phyloP scores from a whole-genome alignment of 2,329 filamentous ascomycete genomes.

The Kalmusia sp. region DNA sequence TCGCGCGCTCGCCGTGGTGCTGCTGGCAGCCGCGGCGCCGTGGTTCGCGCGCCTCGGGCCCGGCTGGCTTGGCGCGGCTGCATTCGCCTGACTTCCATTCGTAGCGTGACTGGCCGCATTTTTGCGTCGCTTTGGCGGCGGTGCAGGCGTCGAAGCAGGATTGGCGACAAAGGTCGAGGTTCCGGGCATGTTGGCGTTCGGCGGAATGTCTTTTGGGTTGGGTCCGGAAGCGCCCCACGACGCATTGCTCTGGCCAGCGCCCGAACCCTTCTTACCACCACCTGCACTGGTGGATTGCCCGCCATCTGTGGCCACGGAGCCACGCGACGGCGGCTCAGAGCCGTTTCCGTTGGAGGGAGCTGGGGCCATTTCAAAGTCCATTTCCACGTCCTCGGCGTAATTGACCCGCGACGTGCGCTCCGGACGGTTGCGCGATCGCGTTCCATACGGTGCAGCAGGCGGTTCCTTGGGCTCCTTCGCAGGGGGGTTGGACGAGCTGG shows the following conservation, averaged over 20 bases:
- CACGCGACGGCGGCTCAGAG: conserved; percentile 49
- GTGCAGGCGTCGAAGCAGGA: conserved; percentile 30
- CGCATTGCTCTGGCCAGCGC: conserved; percentile 49
- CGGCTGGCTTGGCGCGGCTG: conserved; percentile 50
- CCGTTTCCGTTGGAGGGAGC: conserved; percentile 65
- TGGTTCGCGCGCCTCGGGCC: conserved; percentile 39
- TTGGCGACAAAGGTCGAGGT: conserved; percentile 65
- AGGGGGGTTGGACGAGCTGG: conserved; percentile 37
- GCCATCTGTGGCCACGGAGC: conserved; percentile 40
- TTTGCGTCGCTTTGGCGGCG: conserved; percentile 79
- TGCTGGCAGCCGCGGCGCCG: conserved; percentile 49
- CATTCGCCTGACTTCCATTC: conserved; percentile 43
- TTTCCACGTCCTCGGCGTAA: conserved; percentile 94
- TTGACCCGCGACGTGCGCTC: conserved; percentile 78
- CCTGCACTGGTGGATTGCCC: conserved; percentile 38
- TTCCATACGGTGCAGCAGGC: conserved; percentile 78
- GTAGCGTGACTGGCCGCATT: conserved; percentile 59
- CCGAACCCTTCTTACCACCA: conserved; percentile 48
- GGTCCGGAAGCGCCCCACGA: conserved; percentile 44
- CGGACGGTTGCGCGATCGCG: conserved; percentile 87
- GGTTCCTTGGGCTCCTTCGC: conserved; percentile 43
- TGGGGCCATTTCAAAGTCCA: conserved; percentile 78
- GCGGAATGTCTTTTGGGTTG: conserved; percentile 44
- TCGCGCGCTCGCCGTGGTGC: conserved; percentile 47
- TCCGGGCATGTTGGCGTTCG: conserved; percentile 57